Percentiles rank a stretch among this genome's conserved stretches.
Conservation (phyloP, 2,329 filamentous ascomycete species). For the Diaporthe vaccinii region DNA sequence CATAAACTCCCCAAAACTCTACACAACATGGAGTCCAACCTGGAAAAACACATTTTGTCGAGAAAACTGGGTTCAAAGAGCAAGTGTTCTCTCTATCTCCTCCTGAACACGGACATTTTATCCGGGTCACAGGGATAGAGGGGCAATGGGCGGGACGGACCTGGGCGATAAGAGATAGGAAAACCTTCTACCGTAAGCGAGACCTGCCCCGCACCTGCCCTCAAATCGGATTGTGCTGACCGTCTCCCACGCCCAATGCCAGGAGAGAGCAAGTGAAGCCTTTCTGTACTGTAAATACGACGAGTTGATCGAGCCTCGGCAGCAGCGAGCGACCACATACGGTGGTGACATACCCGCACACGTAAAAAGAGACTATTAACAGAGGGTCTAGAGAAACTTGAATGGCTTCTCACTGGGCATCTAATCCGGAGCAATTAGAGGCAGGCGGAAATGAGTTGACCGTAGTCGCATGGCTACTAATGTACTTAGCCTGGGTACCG, state of each 20-base stretch:
- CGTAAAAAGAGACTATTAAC: neutral
- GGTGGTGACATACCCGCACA: neutral
- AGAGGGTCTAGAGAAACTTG: neutral
- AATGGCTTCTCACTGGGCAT: neutral
- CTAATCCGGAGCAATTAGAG: neutral
- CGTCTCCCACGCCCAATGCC: neutral
- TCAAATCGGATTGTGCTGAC: constrained; percentile 3
- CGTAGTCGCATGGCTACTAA: neutral
- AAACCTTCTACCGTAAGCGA: neutral
- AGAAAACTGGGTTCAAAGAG: neutral
- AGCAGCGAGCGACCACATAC: neutral
- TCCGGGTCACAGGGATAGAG: constrained; percentile 3
- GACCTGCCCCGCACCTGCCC: constrained; percentile 20
- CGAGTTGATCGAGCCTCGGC: neutral
- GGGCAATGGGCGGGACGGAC: neutral
- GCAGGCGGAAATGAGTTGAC: neutral
- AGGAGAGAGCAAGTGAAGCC: constrained; percentile 1
- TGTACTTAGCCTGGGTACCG: neutral
- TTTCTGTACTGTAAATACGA: neutral
- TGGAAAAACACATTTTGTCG: neutral
- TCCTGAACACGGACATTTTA: neutral
- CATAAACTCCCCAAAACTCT: no score
- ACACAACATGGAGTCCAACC: neutral
- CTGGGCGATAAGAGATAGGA: constrained; percentile 9
- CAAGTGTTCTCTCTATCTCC: neutral